Evolutionary conservation across 148 eudicot species (phyloP), one percentile per base, ranked within the genome.

Genomic region (Amaranthus cruentus): DNA sequence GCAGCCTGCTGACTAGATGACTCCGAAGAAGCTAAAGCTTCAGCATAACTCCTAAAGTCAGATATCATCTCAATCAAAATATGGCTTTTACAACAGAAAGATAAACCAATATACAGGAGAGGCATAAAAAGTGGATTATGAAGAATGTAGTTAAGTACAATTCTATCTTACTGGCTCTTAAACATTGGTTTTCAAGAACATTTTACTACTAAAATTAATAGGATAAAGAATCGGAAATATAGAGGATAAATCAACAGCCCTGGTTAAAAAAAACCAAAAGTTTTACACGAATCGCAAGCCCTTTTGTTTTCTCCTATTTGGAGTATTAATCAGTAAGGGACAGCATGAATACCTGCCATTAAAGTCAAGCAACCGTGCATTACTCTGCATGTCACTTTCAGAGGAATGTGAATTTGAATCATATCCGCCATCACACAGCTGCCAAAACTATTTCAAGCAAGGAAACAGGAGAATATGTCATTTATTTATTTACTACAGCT

Each of bases 361-460:
- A 81, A 76, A 65, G 73, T 88, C 84, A 51, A 75, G 52, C 74
- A 73, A 69, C 84, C 83, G 88, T 15, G 66, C 28, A 69, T 64
- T 81, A 76, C 87, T 91, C 44, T 69, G 86, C 81, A 73, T 57
- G 28, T 89, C 96, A 76, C 73, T 83, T 78, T 87, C 93, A 66
- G 95, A 91, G 72, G 88, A 85, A 84, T 78, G 88, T 67, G 93
- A 88, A 73, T 88, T 75, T 70, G 96, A 80, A 78, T 89, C 89
- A 73, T 83, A 88, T 75, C 86, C 77, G 73, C 88, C 71, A 74
- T 89, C 91, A 14, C 76, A 80, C 74, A 67, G 71, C 97, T 90
- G 87, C 80, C 81, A 84, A 52, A 78, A 83, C 67, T 76, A 47
- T 69, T 55, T 59, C 38, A 63, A n/a, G 76, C 61, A 77, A 76